Base-by-base conservation (phyloP, 1,139 yeast species). In the Sugiyamaella paludigena region DNA sequence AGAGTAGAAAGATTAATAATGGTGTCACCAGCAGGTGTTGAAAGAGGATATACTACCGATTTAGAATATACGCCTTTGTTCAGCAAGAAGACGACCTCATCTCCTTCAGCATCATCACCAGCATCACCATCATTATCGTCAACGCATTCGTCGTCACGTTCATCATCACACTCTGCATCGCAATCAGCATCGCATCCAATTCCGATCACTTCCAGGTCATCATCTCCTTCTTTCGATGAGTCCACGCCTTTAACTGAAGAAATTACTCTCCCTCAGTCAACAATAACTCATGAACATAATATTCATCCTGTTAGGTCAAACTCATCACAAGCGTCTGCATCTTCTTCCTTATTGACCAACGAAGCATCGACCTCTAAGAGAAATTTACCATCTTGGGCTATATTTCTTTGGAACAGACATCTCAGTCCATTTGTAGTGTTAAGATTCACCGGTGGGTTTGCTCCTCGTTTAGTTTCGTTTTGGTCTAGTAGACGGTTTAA, bases 1-100 rank as follows among this genome's bases (percentile, higher is more conserved):
- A 70, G 73, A 4, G 75, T 88, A 11, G 72, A 77, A 27, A 78
- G 79, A 53, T 71, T 89, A 52, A 73, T 87, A 5, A 70, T 89
- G 41, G 78, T 86, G 8, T 83, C 94, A 1, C 97, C 97, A 0
- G 91, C 87, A 0, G 97, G 96, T 0, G 83, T 89, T 40, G 71
- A 48, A 51, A 62, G 51, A 30, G 64, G 56, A 28, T 67, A 48
- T 57, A 60, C 50, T 42, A 57, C 52, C 52, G 65, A 51, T 33
- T 52, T 60, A 16, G 62, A 59, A 24, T 42, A 49, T 9, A 50
- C 48, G 41, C 28, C 46, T 16, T 45, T 52, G 33, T 52, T 54
- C 36, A 32, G 44, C 19, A 33, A 33, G 7, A 12, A 11, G 27
- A 36, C 4, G 4, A 5, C 15, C 5, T 9, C 11, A 10, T 4